These are phyloP conservation scores for Acidomyces sp. DNA, from an alignment of 495 filamentous ascomycete genomes.

Conservation along the genomic window DNA sequence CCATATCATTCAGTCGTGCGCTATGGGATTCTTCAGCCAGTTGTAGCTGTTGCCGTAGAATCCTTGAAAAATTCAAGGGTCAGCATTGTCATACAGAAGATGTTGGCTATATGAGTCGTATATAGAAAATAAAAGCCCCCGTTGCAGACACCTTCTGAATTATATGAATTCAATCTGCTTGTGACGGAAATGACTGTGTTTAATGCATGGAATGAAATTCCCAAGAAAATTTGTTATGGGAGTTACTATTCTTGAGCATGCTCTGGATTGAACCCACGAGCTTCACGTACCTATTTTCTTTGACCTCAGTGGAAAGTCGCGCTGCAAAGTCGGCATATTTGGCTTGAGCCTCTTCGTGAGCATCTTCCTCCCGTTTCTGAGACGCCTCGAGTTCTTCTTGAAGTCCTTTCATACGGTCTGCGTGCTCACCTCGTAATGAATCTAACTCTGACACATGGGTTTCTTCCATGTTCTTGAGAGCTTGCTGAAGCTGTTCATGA, in stretches of 20 bases:
- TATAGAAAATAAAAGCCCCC: too few species aligned
- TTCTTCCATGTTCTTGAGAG: not conserved
- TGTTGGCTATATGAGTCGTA: too few species aligned
- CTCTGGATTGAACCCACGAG: too few species aligned
- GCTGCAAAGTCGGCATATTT: slow-evolving; percentile 13
- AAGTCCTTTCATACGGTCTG: not conserved
- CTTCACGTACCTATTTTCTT: not conserved
- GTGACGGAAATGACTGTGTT: too few species aligned
- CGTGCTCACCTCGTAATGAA: not conserved
- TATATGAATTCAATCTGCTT: too few species aligned
- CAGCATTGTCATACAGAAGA: too few species aligned
- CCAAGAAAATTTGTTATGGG: too few species aligned
- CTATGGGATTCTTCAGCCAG: slow-evolving; percentile 8
- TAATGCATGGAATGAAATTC: too few species aligned
- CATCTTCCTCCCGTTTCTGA: not conserved
- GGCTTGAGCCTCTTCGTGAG: slow-evolving; percentile 7
- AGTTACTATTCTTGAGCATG: too few species aligned
- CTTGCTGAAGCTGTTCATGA: not conserved
- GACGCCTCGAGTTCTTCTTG: not conserved
- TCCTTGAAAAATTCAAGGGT: too few species aligned
- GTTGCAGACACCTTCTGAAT: too few species aligned
- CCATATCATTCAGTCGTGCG: slow-evolving; percentile 2
- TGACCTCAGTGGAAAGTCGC: slow-evolving; percentile 4
- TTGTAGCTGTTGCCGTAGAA: slow-evolving; percentile 5
- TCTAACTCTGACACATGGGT: not conserved